These are phyloP conservation scores for Scheffersomyces stipitis DNA, from an alignment of 805 yeast genomes.

Conservation along the genomic window DNA sequence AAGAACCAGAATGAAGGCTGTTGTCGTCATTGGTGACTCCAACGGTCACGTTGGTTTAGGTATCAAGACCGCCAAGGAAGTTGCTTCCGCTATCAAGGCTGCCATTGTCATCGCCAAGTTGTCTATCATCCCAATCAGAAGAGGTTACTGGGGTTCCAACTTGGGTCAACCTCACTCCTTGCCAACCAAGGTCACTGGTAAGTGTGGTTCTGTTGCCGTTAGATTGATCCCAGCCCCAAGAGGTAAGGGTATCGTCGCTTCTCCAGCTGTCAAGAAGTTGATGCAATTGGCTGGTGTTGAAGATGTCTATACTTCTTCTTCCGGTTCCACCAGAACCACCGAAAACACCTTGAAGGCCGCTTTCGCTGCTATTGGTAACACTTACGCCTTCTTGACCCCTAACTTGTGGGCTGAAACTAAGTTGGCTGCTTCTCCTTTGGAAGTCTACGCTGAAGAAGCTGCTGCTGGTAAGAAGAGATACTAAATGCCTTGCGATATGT, in stretches of 20 bases:
- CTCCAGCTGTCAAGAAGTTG: slow-evolving; percentile 99
- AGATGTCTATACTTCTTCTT: slow-evolving; percentile 98
- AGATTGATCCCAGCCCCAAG: slow-evolving; percentile 99
- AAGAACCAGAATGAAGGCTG: slow-evolving; percentile 99
- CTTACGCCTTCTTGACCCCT: slow-evolving; percentile 99
- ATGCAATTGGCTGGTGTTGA: slow-evolving; percentile 99
- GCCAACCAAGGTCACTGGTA: slow-evolving; percentile 97
- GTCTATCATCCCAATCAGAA: slow-evolving; percentile 98
- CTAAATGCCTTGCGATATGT: slow-evolving; percentile 41
- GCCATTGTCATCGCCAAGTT: slow-evolving; percentile 99
- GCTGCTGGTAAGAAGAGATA: slow-evolving; percentile 68
- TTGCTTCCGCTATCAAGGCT: slow-evolving; percentile 99
- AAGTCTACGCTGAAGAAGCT: slow-evolving; percentile 87
- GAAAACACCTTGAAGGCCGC: slow-evolving; percentile 99
- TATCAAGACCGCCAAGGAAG: slow-evolving; percentile 99
- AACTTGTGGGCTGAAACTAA: slow-evolving; percentile 93
- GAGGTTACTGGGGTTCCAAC: slow-evolving; percentile 99
- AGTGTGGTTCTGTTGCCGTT: slow-evolving; percentile 99
- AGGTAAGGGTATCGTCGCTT: slow-evolving; percentile 99
- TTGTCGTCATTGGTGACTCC: slow-evolving; percentile 98
- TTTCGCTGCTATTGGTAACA: slow-evolving; percentile 98
- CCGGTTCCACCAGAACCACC: slow-evolving; percentile 99
- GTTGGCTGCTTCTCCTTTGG: slow-evolving; percentile 90
- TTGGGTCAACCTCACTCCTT: slow-evolving; percentile 99
- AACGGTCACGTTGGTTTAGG: slow-evolving; percentile 99